Evolutionary conservation across 164 flowering plant species (phyloP).

Genomic region (Liquidambar formosana): DNA sequence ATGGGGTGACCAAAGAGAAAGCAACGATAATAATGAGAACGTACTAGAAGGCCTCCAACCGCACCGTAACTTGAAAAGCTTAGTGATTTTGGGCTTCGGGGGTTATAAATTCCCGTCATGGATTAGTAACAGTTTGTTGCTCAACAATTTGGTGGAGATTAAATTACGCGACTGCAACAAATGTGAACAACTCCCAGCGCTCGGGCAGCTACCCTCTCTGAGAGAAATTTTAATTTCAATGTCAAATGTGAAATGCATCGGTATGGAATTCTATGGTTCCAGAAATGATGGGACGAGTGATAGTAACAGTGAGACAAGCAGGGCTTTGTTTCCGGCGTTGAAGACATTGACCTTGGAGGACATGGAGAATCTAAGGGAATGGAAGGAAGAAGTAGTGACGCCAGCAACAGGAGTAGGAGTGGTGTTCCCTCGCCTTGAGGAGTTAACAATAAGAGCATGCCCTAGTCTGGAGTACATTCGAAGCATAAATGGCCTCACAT

Average conservation of each 20-base stretch:
- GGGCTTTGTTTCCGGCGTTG: slow-evolving; percentile 24
- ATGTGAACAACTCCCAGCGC: slow-evolving; percentile 11
- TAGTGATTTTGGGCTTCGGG: background rate
- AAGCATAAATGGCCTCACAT: background rate
- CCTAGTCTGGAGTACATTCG: slow-evolving; percentile 3
- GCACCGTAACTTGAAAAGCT: slow-evolving; percentile 5
- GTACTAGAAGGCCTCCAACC: slow-evolving; percentile 13
- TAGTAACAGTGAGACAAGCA: no score
- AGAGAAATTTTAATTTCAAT: slow-evolving; percentile 18
- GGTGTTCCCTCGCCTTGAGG: slow-evolving; percentile 20
- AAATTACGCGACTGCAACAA: background rate
- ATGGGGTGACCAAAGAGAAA: background rate
- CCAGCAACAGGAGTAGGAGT: background rate
- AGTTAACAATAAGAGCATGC: slow-evolving; percentile 2
- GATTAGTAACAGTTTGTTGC: background rate
- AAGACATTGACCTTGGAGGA: slow-evolving; percentile 1
- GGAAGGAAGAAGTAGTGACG: slow-evolving; percentile 18
- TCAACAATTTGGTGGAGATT: slow-evolving; percentile 1
- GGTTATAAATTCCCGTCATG: slow-evolving; percentile 11
- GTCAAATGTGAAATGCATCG: slow-evolving; percentile 10
- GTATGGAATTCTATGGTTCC: slow-evolving; percentile 5
- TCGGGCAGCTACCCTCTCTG: no score
- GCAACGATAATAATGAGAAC: background rate
- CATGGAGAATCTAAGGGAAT: no score
- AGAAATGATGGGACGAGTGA: no score